Conservation (phyloP, 257 asterid genomes). For the Nicotiana noctiflora region DNA sequence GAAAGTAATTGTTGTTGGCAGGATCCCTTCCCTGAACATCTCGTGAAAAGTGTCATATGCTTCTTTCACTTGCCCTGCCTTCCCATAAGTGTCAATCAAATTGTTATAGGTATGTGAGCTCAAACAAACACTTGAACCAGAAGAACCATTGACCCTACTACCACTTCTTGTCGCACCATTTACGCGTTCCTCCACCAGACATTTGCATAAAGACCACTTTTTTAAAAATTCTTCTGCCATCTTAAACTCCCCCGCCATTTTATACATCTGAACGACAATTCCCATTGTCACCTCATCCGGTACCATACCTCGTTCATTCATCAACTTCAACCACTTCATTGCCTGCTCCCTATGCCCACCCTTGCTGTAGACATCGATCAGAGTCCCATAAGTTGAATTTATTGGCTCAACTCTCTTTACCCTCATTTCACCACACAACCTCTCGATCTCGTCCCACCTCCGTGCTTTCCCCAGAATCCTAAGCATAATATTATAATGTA, state of each 20-base stretch:
- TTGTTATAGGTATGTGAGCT: conserved; percentile 68
- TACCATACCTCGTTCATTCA: conserved; percentile 51
- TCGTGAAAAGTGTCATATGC: conserved; percentile 60
- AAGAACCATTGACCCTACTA: conserved; percentile 18
- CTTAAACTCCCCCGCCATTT: conserved; percentile 73
- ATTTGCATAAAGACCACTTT: conserved; percentile 54
- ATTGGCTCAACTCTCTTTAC: conserved; percentile 44
- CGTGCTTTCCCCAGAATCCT: conserved; percentile 63
- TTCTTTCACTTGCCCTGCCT: conserved; percentile 72
- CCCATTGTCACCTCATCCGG: conserved; percentile 97
- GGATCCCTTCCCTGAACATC: conserved; percentile 62
- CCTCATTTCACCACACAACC: conserved; percentile 64
- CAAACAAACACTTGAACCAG: conserved; percentile 25
- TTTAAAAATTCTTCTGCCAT: conserved; percentile 76
- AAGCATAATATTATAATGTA: conserved; percentile 81
- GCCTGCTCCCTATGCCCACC: conserved; percentile 61
- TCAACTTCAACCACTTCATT: conserved; percentile 65
- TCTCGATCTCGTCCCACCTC: conserved; percentile 64
- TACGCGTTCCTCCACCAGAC: conserved; percentile 12
- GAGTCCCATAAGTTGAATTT: conserved; percentile 87
- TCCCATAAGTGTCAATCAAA: conserved; percentile 87
- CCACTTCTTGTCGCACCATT: conserved; percentile 21
- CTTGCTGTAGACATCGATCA: conserved; percentile 79
- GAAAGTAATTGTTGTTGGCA: conserved; percentile 76
- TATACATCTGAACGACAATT: conserved; percentile 82